phyloP scores from a whole-genome alignment of 202 grass and related monocot species.

The Panicum hallii region DNA sequence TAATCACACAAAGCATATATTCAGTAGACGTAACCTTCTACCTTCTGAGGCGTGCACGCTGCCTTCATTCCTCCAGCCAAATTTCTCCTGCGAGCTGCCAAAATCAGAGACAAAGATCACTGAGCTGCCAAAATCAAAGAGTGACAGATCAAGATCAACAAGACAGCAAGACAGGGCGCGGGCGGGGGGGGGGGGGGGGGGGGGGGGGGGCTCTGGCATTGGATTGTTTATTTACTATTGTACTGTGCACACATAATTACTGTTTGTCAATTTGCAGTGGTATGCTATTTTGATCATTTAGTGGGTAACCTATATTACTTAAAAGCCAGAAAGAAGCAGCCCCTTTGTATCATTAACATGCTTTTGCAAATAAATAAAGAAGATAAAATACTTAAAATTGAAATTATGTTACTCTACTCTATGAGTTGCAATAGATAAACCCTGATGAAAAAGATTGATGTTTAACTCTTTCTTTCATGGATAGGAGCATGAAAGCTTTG shows the following conservation, averaged over 20 bases:
- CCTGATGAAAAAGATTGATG: background rate
- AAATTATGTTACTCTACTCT: background rate
- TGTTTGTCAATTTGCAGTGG: background rate
- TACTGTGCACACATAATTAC: background rate
- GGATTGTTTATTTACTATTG: background rate
- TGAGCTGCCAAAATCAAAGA: no score
- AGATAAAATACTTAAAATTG: background rate
- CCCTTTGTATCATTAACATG: slow-evolving; percentile 13
- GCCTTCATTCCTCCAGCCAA: no score
- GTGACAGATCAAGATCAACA: no score
- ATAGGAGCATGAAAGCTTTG: slow-evolving; percentile 16
- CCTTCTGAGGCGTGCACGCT: no score
- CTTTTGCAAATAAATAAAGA: background rate
- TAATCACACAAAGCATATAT: no score
- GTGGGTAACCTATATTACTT: background rate
- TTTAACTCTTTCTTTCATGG: background rate
- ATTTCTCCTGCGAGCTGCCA: no score
- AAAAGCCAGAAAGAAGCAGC: background rate
- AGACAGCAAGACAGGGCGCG: no score
- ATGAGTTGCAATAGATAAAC: background rate
- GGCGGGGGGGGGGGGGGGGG: no score
- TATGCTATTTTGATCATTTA: background rate
- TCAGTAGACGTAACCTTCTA: no score
- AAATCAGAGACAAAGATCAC: no score
- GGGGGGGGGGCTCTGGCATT: no score